Conservation (phyloP, 768 basidiomycete genomes). For the Kondoa malvinella region DNA sequence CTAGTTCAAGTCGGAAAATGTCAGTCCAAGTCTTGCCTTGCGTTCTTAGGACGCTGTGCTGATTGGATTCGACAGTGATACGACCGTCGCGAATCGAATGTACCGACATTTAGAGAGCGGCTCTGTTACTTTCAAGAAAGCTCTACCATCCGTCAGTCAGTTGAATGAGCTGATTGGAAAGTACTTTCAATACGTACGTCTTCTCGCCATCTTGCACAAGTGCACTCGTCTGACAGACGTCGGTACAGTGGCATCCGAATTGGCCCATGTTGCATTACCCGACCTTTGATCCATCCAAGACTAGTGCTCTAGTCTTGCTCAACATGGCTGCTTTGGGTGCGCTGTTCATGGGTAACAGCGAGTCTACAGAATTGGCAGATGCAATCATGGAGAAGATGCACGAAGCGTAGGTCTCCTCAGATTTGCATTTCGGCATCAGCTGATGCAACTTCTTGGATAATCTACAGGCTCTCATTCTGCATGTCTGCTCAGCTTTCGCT, state of each 20-base stretch:
- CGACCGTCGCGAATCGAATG: not conserved
- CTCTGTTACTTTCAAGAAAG: not conserved
- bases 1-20: not conserved
- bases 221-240: not conserved
- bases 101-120: not conserved
- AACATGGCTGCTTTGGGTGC: slow-evolving; percentile 5
- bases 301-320: slow-evolving; percentile 1
- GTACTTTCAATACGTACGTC: not conserved
- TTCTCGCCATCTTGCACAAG: not conserved
- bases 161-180: not conserved
- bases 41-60: too few species aligned
- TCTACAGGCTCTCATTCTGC: slow-evolving; percentile 2
- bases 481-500: not conserved
- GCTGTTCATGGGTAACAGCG: not conserved
- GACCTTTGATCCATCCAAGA: slow-evolving; percentile 1
- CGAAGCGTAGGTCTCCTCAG: not conserved
- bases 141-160: not conserved
- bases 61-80: not conserved
- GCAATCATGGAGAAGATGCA: slow-evolving; percentile 8
- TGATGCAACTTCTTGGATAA: not conserved
- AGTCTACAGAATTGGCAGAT: not conserved
- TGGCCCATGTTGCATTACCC: slow-evolving; percentile 4
- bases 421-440: not conserved
- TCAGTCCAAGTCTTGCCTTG: too few species aligned
- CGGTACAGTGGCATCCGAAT: not conserved